Evolutionary conservation across 352 stramenopile genomes (phyloP), one percentile per base, ranked within the genome.

Genomic region (Stramenopiles sp.): DNA sequence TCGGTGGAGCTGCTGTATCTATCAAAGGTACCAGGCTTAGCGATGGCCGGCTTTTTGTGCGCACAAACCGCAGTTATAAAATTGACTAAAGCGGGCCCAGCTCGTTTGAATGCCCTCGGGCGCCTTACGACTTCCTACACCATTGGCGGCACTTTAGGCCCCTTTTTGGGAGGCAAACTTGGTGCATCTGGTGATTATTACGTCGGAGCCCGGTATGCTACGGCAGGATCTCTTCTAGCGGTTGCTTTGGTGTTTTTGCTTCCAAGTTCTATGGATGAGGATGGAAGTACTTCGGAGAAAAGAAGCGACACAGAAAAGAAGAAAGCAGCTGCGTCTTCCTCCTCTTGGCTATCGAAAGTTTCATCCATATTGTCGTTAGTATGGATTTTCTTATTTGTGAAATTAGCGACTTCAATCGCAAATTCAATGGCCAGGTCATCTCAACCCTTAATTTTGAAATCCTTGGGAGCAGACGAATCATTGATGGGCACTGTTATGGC

Each of bases 121-220:
- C 81, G 84, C 76, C 87, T 90, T 84, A 90, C 86, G 0, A 89
- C 86, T 4, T 83, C 85, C 0, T 90, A 90, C 80, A 89, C 87
- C 0, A 80, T 90, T 30, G 87, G 87, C 4, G 87, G 85, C 55
- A 88, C 86, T 8, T 82, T 90, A 14, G 87, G 87, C 25, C 87
- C 87, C 0, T 83, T 84, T 22, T 67, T 90, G 8, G 87, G 87
- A 67, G 87, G 87, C 8, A 78, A 0, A 0, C 8, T 84, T 14
- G 82, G 82, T 1, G 31, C 80, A 30, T 1, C 0, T 14, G 82
- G 82, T 22, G 55, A 82, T 30, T 86, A 85, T 80, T 90, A 88
- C 81, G 80, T 83, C 25, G 85, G 87, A 29, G 87, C 87, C 0
- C 85, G 87, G 30, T 67, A 89, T 67, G 87, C 87, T 25, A 86